Conservation (phyloP, 129 eudicot species). For the Pseudognaphalium luteoalbum region DNA sequence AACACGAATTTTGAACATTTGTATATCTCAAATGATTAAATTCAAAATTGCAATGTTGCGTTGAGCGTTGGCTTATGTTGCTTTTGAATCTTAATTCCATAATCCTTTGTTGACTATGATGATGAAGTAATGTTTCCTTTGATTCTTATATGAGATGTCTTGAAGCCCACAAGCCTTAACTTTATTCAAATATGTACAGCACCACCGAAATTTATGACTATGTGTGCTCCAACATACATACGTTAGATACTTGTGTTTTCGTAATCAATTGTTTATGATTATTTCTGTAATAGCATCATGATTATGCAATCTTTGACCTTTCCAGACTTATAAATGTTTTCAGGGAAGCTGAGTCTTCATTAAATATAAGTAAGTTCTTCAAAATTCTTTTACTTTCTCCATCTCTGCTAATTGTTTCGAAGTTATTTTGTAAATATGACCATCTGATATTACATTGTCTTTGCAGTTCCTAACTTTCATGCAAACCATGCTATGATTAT, state of each 20-base stretch:
- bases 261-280: slow-evolving; percentile 11
- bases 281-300: not conserved
- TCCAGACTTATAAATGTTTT: slow-evolving; percentile 28
- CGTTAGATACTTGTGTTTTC: not conserved
- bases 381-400: slow-evolving; percentile 7
- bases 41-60: not conserved
- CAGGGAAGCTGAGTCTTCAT: slow-evolving; percentile 49
- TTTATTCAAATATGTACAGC: not conserved
- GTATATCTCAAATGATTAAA: not conserved
- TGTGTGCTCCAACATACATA: not conserved
- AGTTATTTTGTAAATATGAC: not conserved
- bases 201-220: not conserved
- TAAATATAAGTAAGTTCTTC: slow-evolving; percentile 45
- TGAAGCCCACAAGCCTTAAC: not conserved
- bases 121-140: not conserved
- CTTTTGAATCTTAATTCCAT: not conserved
- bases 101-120: slow-evolving; percentile 2
- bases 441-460: slow-evolving; percentile 15
- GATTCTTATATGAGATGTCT: not conserved
- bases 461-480: slow-evolving; percentile 45
- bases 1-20: not conserved
- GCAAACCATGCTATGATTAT: slow-evolving; percentile 42
- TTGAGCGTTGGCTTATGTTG: not conserved
- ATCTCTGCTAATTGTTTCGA: not conserved
- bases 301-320: slow-evolving; percentile 26